These are phyloP conservation scores for Aspergillus asperescens DNA, from an alignment of 495 filamentous ascomycete genomes.

Conservation along the genomic window DNA sequence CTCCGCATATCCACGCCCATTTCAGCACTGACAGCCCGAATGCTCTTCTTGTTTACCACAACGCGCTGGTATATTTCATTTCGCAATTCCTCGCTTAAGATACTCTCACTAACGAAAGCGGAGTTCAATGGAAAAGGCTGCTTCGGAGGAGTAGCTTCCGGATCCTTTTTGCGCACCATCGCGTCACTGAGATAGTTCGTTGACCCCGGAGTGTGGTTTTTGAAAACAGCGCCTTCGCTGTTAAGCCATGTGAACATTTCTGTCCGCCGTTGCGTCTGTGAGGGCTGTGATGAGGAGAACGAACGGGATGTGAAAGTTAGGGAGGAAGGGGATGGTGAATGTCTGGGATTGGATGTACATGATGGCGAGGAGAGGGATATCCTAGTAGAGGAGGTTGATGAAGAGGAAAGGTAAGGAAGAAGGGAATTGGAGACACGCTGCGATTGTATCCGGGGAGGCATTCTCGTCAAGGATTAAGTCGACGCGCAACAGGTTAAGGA, in stretches of 20 bases:
- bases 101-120: constrained; percentile 63
- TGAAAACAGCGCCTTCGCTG: constrained; percentile 50
- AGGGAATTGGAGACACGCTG: constrained; percentile 35
- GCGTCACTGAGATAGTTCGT: constrained; percentile 61
- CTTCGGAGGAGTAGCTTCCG: constrained; percentile 13
- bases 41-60: constrained; percentile 55
- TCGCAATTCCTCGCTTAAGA: constrained; percentile 70
- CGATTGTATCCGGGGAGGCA: constrained; percentile 44
- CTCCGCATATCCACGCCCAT: constrained; percentile 77
- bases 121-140: constrained; percentile 71
- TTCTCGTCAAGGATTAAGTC: constrained; percentile 11
- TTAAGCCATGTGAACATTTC: constrained; percentile 66
- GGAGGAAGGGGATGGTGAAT: constrained; percentile 4
- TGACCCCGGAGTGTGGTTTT: constrained; percentile 50
- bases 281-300: constrained; percentile 44
- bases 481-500: not conserved
- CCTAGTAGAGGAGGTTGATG: constrained; percentile 12
- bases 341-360: too few species aligned
- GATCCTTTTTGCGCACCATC: constrained; percentile 19
- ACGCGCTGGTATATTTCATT: constrained; percentile 70
- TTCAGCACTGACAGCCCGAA: constrained; percentile 73
- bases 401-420: constrained; percentile 35
- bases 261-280: constrained; percentile 47
- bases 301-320: constrained; percentile 27
- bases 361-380: constrained; percentile 3